phyloP scores from a whole-genome alignment of 148 eudicot species.

The Spergularia marina region DNA sequence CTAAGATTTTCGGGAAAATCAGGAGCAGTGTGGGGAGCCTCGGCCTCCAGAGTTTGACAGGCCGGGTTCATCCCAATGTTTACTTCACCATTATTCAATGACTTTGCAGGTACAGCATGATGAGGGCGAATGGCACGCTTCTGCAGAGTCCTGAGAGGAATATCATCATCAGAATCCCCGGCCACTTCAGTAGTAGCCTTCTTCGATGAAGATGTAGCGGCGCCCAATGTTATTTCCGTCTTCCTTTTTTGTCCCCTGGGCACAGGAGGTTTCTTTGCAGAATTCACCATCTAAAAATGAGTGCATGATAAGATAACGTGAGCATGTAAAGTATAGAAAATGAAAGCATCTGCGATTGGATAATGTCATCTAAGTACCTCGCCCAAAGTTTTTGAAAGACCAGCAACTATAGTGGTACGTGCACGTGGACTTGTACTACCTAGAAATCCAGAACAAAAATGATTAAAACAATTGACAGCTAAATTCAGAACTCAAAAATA shows the following conservation, averaged over 20 bases:
- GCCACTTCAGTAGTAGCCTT: slow-evolving; percentile 17
- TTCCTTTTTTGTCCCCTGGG: slow-evolving; percentile 2
- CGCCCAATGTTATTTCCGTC: background rate
- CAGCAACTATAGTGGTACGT: background rate
- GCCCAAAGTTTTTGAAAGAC: slow-evolving; percentile 2
- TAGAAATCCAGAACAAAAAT: background rate
- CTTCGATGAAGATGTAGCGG: background rate
- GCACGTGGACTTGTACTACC: slow-evolving; percentile 11
- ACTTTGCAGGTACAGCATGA: background rate
- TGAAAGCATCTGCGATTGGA: background rate
- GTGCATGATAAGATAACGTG: background rate
- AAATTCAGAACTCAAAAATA: background rate
- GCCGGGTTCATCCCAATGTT: slow-evolving; percentile 9
- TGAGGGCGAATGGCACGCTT: slow-evolving; percentile 17
- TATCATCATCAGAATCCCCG: slow-evolving; percentile 22
- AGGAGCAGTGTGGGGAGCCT: slow-evolving; percentile 10
- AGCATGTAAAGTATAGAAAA: background rate
- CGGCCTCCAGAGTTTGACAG: background rate
- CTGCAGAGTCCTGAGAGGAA: slow-evolving; percentile 17
- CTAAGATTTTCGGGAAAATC: slow-evolving; percentile 16
- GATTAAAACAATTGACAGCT: background rate
- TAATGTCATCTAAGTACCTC: slow-evolving; percentile 12
- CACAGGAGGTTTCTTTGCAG: background rate
- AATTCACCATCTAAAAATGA: slow-evolving; percentile 4
- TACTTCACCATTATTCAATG: background rate